Base-by-base conservation (phyloP, 2,329 filamentous ascomycete species). In the Proliferodiscus dingleyae region DNA sequence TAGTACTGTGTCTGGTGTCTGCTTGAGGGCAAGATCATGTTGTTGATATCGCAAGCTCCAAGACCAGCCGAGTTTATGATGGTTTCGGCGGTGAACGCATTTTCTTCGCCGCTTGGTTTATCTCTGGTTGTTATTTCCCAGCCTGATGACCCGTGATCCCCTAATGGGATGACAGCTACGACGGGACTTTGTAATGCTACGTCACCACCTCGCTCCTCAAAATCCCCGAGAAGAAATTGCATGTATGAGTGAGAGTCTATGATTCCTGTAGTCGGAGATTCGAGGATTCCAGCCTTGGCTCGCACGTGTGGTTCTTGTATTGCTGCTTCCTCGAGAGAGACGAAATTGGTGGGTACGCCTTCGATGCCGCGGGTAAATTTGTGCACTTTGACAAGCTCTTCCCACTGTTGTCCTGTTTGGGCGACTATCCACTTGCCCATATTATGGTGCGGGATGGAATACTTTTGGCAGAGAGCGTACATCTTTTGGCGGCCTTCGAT, bases 401-500 rank as follows among this genome's bases (percentile, higher is more conserved):
- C 55, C 41, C 46, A 56, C 51, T 97, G 87, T 37, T 68, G 69
- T 1, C 74, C 73, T 42, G 81, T 85, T 70, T 97, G 93, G 1
- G 91, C 91, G 1, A 97, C 87, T 59, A 97, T 86, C 90, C 91
- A 96, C 71, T 96, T 97, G 49, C 89, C 89, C 19, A 81, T 86
- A 62, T 84, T 84, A 43, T 74, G 74, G 67, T 93, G 78, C 0
- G 80, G 80, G 41, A 98, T 85, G 46, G 67, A 66, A 58, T 87
- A 71, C 46, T 69, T 69, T 4, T 70, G 67, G 70, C 91, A 96
- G 33, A 95, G 78, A 3, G 72, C 74, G 68, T 98, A 98, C 48
- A 97, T 72, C 64, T 89, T 72, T 24, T 83, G 64, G 56, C 83
- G 83, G 49, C 93, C 93, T 24, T 73, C 71, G 53, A 96, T 73